Percentiles rank a stretch among this genome's conserved stretches.
These are phyloP conservation scores for Fusarium tricinctum DNA, from an alignment of 2,329 filamentous ascomycete genomes.

Conservation along the genomic window DNA sequence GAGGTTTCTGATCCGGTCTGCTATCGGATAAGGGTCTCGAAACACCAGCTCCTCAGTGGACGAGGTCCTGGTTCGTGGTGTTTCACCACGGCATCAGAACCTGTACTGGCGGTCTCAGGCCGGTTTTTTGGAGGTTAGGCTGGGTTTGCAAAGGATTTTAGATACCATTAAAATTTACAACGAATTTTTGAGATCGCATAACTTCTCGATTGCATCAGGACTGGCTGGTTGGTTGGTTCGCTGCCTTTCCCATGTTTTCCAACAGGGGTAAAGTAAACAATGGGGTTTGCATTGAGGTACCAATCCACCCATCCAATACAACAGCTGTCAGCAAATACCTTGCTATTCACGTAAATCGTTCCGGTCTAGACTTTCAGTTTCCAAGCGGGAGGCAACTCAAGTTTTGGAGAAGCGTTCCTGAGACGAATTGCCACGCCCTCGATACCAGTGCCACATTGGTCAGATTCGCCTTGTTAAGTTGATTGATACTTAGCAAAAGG, in stretches of 20 bases:
- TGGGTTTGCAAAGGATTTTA: constrained; percentile 10
- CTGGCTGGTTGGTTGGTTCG: constrained; percentile 1
- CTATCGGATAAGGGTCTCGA: constrained; percentile 32
- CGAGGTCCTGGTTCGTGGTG: constrained; percentile 19
- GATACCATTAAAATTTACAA: constrained; percentile 32
- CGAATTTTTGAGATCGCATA: constrained; percentile 2
- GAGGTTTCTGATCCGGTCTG: constrained; percentile 26
- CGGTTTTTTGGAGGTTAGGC: constrained; percentile 12
- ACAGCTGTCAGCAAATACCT: constrained; percentile 1
- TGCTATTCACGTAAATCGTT: neutral
- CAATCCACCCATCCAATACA: constrained; percentile 4
- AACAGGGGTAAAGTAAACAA: constrained; percentile 5
- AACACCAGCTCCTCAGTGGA: constrained; percentile 31
- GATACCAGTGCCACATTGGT: constrained; percentile 20
- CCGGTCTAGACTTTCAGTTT: neutral
- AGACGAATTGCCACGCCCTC: constrained; percentile 31
- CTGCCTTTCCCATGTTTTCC: constrained; percentile 3
- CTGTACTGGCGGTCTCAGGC: constrained; percentile 29
- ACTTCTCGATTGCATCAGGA: neutral
- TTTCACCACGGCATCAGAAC: constrained; percentile 44
- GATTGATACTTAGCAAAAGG: neutral
- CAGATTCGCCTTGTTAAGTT: constrained; percentile 1
- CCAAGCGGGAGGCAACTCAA: neutral
- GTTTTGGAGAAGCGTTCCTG: constrained; percentile 7
- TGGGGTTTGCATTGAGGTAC: constrained; percentile 28